phyloP scores from a whole-genome alignment of 2,329 filamentous ascomycete species.

The Leptographium wingfieldii region DNA sequence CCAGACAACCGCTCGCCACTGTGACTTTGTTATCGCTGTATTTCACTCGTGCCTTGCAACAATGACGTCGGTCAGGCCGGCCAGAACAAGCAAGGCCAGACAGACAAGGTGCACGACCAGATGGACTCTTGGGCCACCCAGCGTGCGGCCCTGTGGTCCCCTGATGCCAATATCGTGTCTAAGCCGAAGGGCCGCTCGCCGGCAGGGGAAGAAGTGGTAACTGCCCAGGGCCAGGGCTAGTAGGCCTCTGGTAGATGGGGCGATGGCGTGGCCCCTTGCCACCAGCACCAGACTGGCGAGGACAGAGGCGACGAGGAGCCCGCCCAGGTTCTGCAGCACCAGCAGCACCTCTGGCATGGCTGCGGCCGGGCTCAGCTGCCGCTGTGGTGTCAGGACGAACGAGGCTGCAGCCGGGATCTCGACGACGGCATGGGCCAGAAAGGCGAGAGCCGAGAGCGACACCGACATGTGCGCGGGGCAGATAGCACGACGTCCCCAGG shows the following conservation, averaged over 20 bases:
- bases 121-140: conserved; percentile 36
- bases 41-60: neutral
- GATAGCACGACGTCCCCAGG: no score
- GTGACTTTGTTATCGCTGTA: no score
- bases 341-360: conserved; percentile 24
- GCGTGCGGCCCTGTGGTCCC: conserved; percentile 13
- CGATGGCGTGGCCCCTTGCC: conserved; percentile 8
- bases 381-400: conserved; percentile 30
- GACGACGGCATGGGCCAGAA: conserved; percentile 10
- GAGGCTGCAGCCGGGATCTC: conserved; percentile 25
- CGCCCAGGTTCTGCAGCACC: conserved; percentile 34
- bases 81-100: conserved; percentile 22
- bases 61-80: conserved; percentile 11
- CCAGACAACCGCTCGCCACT: no score
- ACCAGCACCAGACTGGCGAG: conserved; percentile 28
- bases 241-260: conserved; percentile 15
- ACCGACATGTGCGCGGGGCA: neutral
- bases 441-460: conserved; percentile 3
- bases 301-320: conserved; percentile 31
- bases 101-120: conserved; percentile 28
- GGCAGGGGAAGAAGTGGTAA: conserved; percentile 36
- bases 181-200: conserved; percentile 27
- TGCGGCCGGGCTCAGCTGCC: conserved; percentile 31
- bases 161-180: conserved; percentile 10
- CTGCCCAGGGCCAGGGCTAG: conserved; percentile 29